These are phyloP conservation scores for Trichoderma orchidacearum DNA, from an alignment of 495 filamentous ascomycete species.

Conservation along the genomic window DNA sequence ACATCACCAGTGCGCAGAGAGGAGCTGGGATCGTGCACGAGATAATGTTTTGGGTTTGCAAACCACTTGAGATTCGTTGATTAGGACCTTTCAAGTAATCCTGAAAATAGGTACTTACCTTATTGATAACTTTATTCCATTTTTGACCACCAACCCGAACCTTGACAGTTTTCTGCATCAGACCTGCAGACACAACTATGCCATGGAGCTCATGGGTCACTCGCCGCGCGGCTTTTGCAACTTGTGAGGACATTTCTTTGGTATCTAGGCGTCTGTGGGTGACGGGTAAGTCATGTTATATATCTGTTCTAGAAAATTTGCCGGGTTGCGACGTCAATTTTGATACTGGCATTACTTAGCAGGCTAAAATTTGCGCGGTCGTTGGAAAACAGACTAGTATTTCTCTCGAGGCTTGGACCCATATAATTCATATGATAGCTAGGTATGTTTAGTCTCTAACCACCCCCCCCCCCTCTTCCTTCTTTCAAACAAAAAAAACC, in stretches of 20 bases:
- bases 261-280: background rate
- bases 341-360: no score
- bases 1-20: conserved; percentile 66
- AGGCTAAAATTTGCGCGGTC: no score
- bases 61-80: conserved; percentile 27
- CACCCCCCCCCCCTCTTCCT: no score
- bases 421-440: no score
- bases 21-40: conserved; percentile 65
- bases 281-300: background rate
- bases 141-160: conserved; percentile 45
- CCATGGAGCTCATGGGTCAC: conserved; percentile 27
- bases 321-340: no score
- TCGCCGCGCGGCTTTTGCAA: conserved; percentile 11
- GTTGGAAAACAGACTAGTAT: no score
- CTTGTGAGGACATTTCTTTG: conserved; percentile 16
- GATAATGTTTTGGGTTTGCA: conserved; percentile 29
- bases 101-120: conserved; percentile 22
- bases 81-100: background rate
- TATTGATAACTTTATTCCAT: conserved; percentile 47
- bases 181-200: conserved; percentile 55
- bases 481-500: no score
- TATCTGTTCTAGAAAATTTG: background rate
- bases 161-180: conserved; percentile 59
- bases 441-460: no score
- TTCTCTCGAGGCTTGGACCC: no score